Conservation (phyloP, 2,329 filamentous ascomycete genomes). For the Shiraia bambusicola region DNA sequence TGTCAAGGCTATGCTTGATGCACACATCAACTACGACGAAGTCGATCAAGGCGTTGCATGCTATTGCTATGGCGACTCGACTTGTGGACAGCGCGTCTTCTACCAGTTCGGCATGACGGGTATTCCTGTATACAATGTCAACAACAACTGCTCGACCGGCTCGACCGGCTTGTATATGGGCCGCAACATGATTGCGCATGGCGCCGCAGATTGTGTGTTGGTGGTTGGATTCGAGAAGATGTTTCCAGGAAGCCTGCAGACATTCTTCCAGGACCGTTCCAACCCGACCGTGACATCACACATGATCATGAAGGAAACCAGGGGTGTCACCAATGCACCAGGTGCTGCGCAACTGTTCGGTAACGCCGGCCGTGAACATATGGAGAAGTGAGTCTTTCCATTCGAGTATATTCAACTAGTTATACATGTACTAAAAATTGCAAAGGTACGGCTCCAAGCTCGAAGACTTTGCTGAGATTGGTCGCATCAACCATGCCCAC, state of each 20-base stretch:
- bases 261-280: slow-evolving; percentile 79
- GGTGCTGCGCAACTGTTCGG: slow-evolving; percentile 92
- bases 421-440: slow-evolving; percentile 17
- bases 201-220: slow-evolving; percentile 82
- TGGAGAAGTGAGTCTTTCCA: slow-evolving; percentile 69
- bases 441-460: slow-evolving; percentile 74
- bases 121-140: slow-evolving; percentile 96
- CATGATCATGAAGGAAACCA: slow-evolving; percentile 79
- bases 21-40: slow-evolving; percentile 93
- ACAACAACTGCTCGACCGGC: slow-evolving; percentile 98
- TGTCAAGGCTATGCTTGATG: slow-evolving; percentile 78
- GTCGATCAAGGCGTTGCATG: slow-evolving; percentile 95
- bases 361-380: slow-evolving; percentile 91
- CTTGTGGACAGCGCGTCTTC: slow-evolving; percentile 93
- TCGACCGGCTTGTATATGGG: slow-evolving; percentile 86
- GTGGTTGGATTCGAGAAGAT: slow-evolving; percentile 99
- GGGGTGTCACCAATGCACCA: slow-evolving; percentile 78
- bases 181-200: slow-evolving; percentile 74
- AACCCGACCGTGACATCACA: slow-evolving; percentile 73
- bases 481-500: slow-evolving; percentile 88
- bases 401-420: background rate
- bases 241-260: slow-evolving; percentile 84
- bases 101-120: slow-evolving; percentile 98
- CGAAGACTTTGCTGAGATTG: slow-evolving; percentile 94
- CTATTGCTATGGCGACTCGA: slow-evolving; percentile 96